A percentile compares a stretch with the other conserved stretches of the same genome.
Evolutionary conservation across 345 rosid genomes (phyloP).

Genomic region (Gossypium rotundifolium): DNA sequence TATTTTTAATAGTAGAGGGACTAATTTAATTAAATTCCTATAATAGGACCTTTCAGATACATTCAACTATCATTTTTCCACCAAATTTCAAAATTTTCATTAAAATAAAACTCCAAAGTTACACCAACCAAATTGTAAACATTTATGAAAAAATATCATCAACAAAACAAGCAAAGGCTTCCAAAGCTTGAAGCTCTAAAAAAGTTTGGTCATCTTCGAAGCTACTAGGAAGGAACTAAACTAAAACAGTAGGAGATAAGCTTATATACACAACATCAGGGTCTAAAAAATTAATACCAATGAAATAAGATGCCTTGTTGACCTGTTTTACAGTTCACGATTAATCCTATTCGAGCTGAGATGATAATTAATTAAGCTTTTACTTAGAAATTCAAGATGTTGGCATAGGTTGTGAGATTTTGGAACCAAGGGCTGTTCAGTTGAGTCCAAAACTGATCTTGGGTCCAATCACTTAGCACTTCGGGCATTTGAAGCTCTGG

Average conservation of each 20-base stretch:
- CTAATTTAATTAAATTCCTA: no score
- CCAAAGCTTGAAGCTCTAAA: background rate
- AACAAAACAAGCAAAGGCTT: background rate
- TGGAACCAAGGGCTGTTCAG: conserved; percentile 83
- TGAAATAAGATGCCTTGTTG: no score
- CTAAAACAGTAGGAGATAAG: background rate
- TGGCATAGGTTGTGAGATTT: conserved; percentile 43
- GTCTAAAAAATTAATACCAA: background rate
- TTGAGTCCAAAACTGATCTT: conserved; percentile 49
- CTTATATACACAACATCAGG: conserved; percentile 8
- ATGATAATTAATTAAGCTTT: background rate
- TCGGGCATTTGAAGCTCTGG: conserved; percentile 75
- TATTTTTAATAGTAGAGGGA: no score
- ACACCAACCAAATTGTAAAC: background rate
- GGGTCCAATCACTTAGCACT: conserved; percentile 56
- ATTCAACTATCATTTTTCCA: no score
- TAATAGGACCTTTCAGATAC: no score
- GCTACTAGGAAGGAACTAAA: background rate
- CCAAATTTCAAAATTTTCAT: background rate
- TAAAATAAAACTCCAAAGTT: background rate
- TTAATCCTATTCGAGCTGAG: no score
- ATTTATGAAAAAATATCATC: background rate
- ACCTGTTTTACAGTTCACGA: no score
- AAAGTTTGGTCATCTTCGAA: background rate
- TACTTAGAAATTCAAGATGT: conserved; percentile 45